Base-by-base conservation (phyloP, 208 protist species). In the Trypanosoma boissoni region DNA sequence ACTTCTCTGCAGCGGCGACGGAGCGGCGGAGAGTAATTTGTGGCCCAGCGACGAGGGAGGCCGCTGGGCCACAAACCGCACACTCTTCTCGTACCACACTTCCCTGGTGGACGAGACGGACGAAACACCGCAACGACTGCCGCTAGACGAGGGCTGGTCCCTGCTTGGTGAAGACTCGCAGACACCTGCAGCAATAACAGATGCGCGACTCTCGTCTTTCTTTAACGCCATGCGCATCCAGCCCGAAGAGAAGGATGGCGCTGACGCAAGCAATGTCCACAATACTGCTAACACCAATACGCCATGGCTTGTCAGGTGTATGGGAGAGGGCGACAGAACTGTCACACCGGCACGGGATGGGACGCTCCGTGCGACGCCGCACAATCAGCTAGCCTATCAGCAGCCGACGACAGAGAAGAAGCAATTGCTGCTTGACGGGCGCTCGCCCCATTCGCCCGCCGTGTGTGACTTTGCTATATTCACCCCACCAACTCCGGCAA, bases 71-170 rank as follows among this genome's bases (percentile, higher is more conserved):
- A 61, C 55, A 0, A 73, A 73, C 32, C 57, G 67, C n/a, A 73
- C 67, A 16, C 58, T 73, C 7, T 73, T 73, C 58, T 66, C 53
- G 16, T 73, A 73, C 53, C 58, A 41, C 31, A 68, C 63, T 7
- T 21, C 44, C 7, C 29, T 46, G 45, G 31, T 45, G 14, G 58
- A 55, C 37, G 59, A 64, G 8, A 28, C 14, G 9, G 9, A 6
- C 6, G 6, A 6, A 12, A 6, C 8, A 14, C 44, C 44, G 21
- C n/a, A n/a, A n/a, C n/a, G n/a, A n/a, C n/a, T n/a, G n/a, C n/a
- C n/a, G n/a, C n/a, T n/a, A n/a, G n/a, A n/a, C n/a, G n/a, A n/a
- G n/a, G n/a, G n/a, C n/a, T n/a, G n/a, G n/a, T 24, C 23, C 23
- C 23, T 50, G 9, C 26, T 14, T 14, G 21, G 8, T 6, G 9